Evolutionary conservation across 805 yeast species (phyloP).

Genomic region (Candida loeiensis): DNA sequence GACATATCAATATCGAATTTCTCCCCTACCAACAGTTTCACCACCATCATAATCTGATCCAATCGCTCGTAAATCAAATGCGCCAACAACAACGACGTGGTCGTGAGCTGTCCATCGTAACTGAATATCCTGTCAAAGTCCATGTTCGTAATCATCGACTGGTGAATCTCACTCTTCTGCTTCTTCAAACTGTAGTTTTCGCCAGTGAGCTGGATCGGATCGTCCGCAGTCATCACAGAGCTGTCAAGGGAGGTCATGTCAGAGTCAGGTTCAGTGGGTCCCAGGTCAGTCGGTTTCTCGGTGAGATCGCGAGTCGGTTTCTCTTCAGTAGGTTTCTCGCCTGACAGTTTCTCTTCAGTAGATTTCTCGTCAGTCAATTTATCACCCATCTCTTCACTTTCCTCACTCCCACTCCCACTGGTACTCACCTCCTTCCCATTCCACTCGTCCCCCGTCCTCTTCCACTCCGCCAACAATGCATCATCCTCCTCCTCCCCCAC

Average conservation of each 20-base stretch:
- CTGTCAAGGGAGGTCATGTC: conserved; percentile 4
- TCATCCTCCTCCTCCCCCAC: conserved; percentile 1
- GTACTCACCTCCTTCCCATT: background rate
- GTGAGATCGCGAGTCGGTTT: no score
- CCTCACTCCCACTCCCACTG: conserved; percentile 3
- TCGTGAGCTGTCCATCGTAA: conserved; percentile 28
- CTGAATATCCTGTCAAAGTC: conserved; percentile 26
- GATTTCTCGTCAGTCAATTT: background rate
- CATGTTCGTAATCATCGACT: conserved; percentile 16
- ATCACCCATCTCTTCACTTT: background rate
- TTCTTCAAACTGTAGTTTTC: background rate
- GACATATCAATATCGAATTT: conserved; percentile 22
- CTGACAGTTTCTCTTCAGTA: background rate
- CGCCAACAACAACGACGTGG: conserved; percentile 24
- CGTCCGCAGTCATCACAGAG: background rate
- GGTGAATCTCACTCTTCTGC: conserved; percentile 4
- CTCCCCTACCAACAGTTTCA: conserved; percentile 35
- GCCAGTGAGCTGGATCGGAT: conserved; percentile 2
- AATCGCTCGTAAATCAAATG: conserved; percentile 29
- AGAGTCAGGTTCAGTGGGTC: background rate
- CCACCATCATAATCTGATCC: conserved; percentile 27
- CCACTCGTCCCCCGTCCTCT: background rate
- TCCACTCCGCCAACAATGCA: background rate
- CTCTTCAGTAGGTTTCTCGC: background rate
- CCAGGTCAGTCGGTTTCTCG: no score